Evolutionary conservation across 2,329 filamentous ascomycete species (phyloP), one percentile per base, ranked within the genome.

Genomic region (Curvularia sp.): DNA sequence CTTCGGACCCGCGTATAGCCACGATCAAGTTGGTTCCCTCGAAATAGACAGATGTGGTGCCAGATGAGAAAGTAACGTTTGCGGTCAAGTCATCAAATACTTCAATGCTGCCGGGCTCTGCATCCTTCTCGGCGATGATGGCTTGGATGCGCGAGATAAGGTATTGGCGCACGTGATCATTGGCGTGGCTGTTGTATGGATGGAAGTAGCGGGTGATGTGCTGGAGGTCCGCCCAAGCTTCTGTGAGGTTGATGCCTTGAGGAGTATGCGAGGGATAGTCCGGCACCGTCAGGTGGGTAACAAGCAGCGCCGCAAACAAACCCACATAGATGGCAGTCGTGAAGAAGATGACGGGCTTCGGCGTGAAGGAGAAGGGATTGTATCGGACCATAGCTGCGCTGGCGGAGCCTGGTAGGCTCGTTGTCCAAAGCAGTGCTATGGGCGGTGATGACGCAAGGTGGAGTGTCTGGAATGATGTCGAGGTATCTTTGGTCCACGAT

Each of bases 21-120:
- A 97, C 88, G 62, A 97, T 89, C 65, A 97, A 88, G 70, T 98
- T 99, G 62, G 87, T 94, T 31, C 92, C 91, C 78, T 98, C 93
- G 69, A 96, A 97, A 74, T 98, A 97, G 28, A 92, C 86, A 10
- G 81, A 83, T 0, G 74, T 75, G 20, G 78, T 72, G n/a, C 68
- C 76, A 53, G 80, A 79, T 43, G 87, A 87, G 38, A 84, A 88
- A 1, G 93, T 95, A 53, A 91, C 85, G 71, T 97, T 98, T 31
- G 92, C 90, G 41, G 83, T 79, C 47, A 87, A 80, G 74, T 97
- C 93, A 69, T 96, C 88, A 71, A 96, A 93, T 18, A 97, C 81
- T 26, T 89, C 86, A 20, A 88, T 86, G 33, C 80, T 58, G 18
- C 68, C 62, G 31, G 57, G 64, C 41, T 56, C 60, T 7, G 73